phyloP scores from a whole-genome alignment of 1,284 basidiomycete species.

The Apiotrichum veenhuisii region DNA sequence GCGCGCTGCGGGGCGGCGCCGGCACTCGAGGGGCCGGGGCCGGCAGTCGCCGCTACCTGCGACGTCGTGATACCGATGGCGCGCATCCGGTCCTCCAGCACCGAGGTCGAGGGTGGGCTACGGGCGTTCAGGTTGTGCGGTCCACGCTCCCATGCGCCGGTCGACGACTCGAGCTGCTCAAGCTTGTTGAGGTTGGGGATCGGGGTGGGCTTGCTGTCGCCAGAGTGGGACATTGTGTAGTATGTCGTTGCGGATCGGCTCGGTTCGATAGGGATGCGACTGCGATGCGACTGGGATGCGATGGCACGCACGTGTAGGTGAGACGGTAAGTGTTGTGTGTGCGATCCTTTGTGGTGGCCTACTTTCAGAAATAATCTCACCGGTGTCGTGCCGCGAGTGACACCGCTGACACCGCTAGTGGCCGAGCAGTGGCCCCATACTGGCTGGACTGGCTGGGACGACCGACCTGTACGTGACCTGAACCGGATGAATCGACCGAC shows the following conservation, averaged over 20 bases:
- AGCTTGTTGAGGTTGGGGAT: conserved; percentile 35
- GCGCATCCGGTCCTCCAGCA: conserved; percentile 19
- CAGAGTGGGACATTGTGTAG: neutral
- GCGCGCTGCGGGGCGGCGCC: neutral
- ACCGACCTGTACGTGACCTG: too few relatives aligned
- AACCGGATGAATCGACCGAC: too few relatives aligned
- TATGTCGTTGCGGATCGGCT: neutral
- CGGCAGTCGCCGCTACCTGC: neutral
- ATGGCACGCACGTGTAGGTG: too few relatives aligned
- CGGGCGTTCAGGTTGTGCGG: conserved; percentile 34
- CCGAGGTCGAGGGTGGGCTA: conserved; percentile 30
- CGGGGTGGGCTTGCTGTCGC: conserved; percentile 13
- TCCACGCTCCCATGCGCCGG: conserved; percentile 48
- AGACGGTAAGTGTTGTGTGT: too few relatives aligned
- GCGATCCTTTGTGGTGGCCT: too few relatives aligned
- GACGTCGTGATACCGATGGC: conserved; percentile 1
- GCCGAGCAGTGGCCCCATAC: too few relatives aligned
- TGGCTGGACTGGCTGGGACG: too few relatives aligned
- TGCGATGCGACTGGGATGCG: too few relatives aligned
- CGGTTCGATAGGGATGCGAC: too few relatives aligned
- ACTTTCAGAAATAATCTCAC: too few relatives aligned
- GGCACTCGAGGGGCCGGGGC: conserved; percentile 1
- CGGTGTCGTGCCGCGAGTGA: too few relatives aligned
- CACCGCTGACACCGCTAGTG: too few relatives aligned
- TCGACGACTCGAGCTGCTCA: conserved; percentile 41